Percentiles rank a stretch among this genome's conserved stretches.
These are phyloP conservation scores for Ganoderma multipileum DNA, from an alignment of 1,284 basidiomycete species.

Conservation along the genomic window DNA sequence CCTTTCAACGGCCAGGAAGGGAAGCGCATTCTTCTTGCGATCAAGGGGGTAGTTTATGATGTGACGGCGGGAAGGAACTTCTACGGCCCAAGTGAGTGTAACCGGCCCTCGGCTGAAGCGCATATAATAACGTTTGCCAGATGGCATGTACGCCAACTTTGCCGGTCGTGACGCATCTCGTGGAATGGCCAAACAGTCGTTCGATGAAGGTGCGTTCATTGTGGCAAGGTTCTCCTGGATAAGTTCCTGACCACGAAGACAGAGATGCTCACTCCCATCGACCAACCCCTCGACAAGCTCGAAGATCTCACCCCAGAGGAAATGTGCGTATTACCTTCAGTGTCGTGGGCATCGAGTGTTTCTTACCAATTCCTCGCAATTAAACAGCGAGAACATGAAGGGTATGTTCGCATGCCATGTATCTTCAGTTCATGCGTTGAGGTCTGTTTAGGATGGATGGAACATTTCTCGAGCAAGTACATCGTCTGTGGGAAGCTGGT, in stretches of 20 bases:
- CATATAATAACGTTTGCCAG: constrained; percentile 46
- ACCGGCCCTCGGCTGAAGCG: neutral
- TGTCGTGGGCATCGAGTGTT: no score
- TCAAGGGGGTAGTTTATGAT: constrained; percentile 90
- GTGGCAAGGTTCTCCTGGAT: neutral
- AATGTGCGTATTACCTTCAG: constrained; percentile 63
- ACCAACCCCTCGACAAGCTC: constrained; percentile 87
- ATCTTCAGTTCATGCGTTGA: neutral
- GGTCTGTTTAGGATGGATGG: constrained; percentile 74
- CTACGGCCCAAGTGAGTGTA: constrained; percentile 83
- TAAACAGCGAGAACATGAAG: constrained; percentile 85
- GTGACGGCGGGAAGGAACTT: constrained; percentile 89
- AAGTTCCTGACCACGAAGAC: constrained; percentile 9
- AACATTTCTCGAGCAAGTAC: constrained; percentile 90
- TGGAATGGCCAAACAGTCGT: constrained; percentile 97
- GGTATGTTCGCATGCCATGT: constrained; percentile 47
- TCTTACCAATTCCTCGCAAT: constrained; percentile 46
- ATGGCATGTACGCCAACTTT: constrained; percentile 97
- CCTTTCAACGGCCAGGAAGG: constrained; percentile 74
- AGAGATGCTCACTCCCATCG: constrained; percentile 92
- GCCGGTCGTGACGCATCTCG: constrained; percentile 93
- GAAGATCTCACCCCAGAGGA: constrained; percentile 81
- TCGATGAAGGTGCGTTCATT: constrained; percentile 76
- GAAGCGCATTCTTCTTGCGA: constrained; percentile 84
- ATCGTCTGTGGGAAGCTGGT: constrained; percentile 86